phyloP scores from a whole-genome alignment of 345 rosid species.

The Barbarea vulgaris region DNA sequence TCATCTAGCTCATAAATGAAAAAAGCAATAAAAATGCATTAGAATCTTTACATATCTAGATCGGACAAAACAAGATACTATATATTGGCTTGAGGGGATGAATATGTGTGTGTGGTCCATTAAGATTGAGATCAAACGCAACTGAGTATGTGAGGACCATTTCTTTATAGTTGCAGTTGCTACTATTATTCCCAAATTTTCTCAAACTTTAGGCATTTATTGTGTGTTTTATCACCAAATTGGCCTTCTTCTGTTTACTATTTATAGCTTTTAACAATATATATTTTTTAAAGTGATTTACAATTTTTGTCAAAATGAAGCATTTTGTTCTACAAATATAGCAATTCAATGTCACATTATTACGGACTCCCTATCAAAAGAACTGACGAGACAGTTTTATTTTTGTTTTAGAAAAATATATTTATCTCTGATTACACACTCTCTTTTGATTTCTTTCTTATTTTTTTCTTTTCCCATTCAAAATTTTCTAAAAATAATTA shows the following conservation, averaged over 20 bases:
- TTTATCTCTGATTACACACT: constrained; percentile 1
- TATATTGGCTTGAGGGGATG: constrained; percentile 34
- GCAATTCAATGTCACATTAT: background rate
- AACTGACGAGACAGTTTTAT: constrained; percentile 12
- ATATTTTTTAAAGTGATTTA: background rate
- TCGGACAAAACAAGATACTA: constrained; percentile 20
- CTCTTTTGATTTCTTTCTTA: background rate
- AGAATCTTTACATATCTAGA: constrained; percentile 22
- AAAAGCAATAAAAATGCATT: background rate
- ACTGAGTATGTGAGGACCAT: constrained; percentile 39
- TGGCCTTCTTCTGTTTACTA: constrained; percentile 6
- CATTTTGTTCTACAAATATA: background rate
- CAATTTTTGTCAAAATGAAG: background rate
- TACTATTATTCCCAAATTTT: constrained; percentile 1
- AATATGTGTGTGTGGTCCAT: constrained; percentile 37
- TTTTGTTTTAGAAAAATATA: background rate
- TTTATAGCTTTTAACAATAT: constrained; percentile 9
- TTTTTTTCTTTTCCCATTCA: background rate
- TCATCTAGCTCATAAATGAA: background rate
- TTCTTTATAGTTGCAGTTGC: constrained; percentile 4
- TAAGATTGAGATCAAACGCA: constrained; percentile 9
- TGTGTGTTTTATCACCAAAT: constrained; percentile 14
- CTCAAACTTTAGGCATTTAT: constrained; percentile 19
- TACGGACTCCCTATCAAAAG: background rate
- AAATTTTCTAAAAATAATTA: constrained; percentile 16